phyloP scores from a whole-genome alignment of 805 yeast genomes.

The Candida oleophila region DNA sequence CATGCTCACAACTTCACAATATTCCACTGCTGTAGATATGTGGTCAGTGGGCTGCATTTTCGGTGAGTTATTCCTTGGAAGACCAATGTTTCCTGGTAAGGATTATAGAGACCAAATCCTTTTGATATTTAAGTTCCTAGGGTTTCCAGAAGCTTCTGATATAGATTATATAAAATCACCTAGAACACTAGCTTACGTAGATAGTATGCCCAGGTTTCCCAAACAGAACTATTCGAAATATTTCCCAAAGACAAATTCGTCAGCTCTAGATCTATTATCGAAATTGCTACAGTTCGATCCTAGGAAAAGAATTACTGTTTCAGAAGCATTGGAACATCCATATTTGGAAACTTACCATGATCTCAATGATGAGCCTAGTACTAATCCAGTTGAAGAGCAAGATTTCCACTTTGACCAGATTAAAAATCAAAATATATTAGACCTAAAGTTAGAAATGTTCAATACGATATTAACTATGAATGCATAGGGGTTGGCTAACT shows the following conservation, averaged over 20 bases:
- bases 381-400: conserved; percentile 18
- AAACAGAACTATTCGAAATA: conserved; percentile 13
- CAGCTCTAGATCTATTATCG: conserved; percentile 41
- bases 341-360: conserved; percentile 80
- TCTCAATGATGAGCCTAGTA: conserved; percentile 29
- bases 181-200: conserved; percentile 26
- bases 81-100: conserved; percentile 73
- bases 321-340: conserved; percentile 86
- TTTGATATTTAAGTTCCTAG: conserved; percentile 65
- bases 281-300: conserved; percentile 89
- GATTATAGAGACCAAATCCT: conserved; percentile 70
- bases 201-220: conserved; percentile 21
- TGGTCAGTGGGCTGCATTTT: conserved; percentile 82
- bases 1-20: conserved; percentile 70
- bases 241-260: conserved; percentile 17
- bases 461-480: conserved; percentile 1
- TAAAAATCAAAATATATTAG: conserved; percentile 1
- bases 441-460: conserved; percentile 2
- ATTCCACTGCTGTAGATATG: conserved; percentile 73
- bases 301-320: conserved; percentile 76
- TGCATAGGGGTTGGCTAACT: not conserved
- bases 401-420: conserved; percentile 22
- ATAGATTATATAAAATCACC: conserved; percentile 18
- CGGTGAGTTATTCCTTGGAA: conserved; percentile 62
- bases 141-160: conserved; percentile 53